Base-by-base conservation (phyloP, 805 yeast genomes). In the Ogataea methylovora region DNA sequence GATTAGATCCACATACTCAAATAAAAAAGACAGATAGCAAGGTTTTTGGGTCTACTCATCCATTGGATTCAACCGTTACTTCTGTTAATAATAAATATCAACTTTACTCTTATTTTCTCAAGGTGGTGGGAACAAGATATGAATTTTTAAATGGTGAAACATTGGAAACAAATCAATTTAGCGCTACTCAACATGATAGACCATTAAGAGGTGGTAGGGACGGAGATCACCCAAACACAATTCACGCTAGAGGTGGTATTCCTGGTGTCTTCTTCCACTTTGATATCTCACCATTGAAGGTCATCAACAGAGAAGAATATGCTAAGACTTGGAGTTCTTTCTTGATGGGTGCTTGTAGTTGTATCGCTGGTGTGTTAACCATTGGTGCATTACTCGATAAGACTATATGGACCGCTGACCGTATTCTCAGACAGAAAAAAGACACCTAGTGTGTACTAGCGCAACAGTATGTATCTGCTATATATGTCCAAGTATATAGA, bases 271-370 rank as follows among this genome's bases (percentile, higher is more conserved):
- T 78, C 56, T 75, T 92, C 63, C 67, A 79, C 48, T 88, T 88
- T 60, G 97, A 92, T 50, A 87, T 92, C 56, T 79, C 94, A 37
- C 95, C 97, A 9, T 67, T 92, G 66, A 86, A 87, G 54, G 87
- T 92, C 33, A 84, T 88, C 50, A 86, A 90, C 60, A 69, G 75
- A 38, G 94, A 92, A 57, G 78, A 68, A 43, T 73, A 72, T 48
- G 70, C 74, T 36, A 81, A 79, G 53, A 71, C 92, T 2, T 83
- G 92, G 79, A 79, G 88, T 21, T 84, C 87, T 2, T 87, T 88
- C 52, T 49, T 86, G 18, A 63, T 87, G 39, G 86, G 88, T 24
- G 84, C 84, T 19, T 76, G 92, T 44, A 82, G 95, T 36, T 85
- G 94, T 7, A 71, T 90, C 27, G 97, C 97, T 8, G 97, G 97